phyloP scores from a whole-genome alignment of 805 yeast genomes.

The Ogataea philodendri region DNA sequence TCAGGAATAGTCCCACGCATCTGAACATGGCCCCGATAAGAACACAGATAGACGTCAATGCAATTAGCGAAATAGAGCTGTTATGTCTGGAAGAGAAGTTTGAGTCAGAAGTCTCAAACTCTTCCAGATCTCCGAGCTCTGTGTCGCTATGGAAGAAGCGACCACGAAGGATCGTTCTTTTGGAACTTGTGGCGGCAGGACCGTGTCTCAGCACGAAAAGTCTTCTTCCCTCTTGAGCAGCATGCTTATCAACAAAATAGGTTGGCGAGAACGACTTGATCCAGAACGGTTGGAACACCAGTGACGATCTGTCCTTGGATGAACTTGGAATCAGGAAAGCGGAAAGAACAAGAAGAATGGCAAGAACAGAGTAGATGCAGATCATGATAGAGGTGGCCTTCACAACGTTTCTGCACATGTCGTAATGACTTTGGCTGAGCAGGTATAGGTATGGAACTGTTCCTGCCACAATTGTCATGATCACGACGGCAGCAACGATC shows the following conservation, averaged over 20 bases:
- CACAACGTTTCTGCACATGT: conserved; percentile 53
- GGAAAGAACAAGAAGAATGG: conserved; percentile 46
- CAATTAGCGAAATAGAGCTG: conserved; percentile 45
- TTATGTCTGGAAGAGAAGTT: conserved; percentile 44
- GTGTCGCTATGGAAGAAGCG: conserved; percentile 14
- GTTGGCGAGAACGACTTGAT: conserved; percentile 57
- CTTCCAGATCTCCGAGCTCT: conserved; percentile 22
- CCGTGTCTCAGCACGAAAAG: conserved; percentile 23
- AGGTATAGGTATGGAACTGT: conserved; percentile 58
- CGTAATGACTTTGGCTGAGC: conserved; percentile 42
- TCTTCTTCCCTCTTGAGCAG: conserved; percentile 37
- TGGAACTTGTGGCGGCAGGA: conserved; percentile 20
- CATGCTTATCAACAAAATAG: conserved; percentile 57
- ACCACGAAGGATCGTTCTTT: conserved; percentile 32
- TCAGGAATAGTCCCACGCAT: conserved; percentile 45
- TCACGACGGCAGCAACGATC: conserved; percentile 54
- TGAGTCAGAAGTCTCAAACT: conserved; percentile 18
- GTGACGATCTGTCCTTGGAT: conserved; percentile 44
- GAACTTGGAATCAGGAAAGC: conserved; percentile 60
- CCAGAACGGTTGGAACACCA: conserved; percentile 76
- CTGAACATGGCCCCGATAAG: conserved; percentile 52
- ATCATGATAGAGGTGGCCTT: conserved; percentile 50
- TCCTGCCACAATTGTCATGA: conserved; percentile 69
- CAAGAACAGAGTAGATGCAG: conserved; percentile 51
- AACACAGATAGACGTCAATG: conserved; percentile 46